Evolutionary conservation across 2,329 filamentous ascomycete species (phyloP).

Genomic region (Bipolaris bicolor): DNA sequence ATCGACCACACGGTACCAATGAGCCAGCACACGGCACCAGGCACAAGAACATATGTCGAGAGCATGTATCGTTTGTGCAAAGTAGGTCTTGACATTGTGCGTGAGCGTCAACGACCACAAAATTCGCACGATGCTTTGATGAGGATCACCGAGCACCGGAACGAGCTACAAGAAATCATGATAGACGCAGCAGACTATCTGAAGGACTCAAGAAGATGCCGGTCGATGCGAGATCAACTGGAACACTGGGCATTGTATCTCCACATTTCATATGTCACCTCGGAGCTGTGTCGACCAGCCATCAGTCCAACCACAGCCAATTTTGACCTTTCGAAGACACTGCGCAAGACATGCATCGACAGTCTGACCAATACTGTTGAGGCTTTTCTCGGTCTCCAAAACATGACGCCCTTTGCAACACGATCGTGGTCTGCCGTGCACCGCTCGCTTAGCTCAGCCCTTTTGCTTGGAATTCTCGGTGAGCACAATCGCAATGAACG

Average conservation of each 20-base stretch:
- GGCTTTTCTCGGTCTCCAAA: constrained; percentile 65
- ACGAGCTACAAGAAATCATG: constrained; percentile 63
- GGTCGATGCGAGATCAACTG: constrained; percentile 59
- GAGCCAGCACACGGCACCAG: constrained; percentile 52
- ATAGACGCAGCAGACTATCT: constrained; percentile 64
- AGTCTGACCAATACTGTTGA: constrained; percentile 64
- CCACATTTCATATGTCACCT: constrained; percentile 67
- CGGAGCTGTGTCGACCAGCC: constrained; percentile 66
- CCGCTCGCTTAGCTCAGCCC: constrained; percentile 53
- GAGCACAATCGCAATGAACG: constrained; percentile 54
- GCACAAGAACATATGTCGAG: constrained; percentile 63
- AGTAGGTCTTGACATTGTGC: constrained; percentile 66
- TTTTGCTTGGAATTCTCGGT: constrained; percentile 53
- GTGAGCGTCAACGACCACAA: constrained; percentile 62
- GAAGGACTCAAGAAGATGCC: constrained; percentile 59
- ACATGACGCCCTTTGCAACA: constrained; percentile 55
- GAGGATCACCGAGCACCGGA: constrained; percentile 62
- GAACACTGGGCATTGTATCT: constrained; percentile 67
- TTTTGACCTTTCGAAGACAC: constrained; percentile 53
- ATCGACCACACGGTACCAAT: constrained; percentile 54
- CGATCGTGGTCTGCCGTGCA: constrained; percentile 54
- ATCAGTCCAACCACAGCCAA: constrained; percentile 59
- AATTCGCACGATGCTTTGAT: constrained; percentile 60
- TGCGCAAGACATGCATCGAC: constrained; percentile 62
- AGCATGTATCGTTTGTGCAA: constrained; percentile 63